A percentile compares a stretch with the other conserved stretches of the same genome.
These are phyloP conservation scores for Globisporangium lucens DNA, from an alignment of 352 stramenopile species.

Conservation along the genomic window DNA sequence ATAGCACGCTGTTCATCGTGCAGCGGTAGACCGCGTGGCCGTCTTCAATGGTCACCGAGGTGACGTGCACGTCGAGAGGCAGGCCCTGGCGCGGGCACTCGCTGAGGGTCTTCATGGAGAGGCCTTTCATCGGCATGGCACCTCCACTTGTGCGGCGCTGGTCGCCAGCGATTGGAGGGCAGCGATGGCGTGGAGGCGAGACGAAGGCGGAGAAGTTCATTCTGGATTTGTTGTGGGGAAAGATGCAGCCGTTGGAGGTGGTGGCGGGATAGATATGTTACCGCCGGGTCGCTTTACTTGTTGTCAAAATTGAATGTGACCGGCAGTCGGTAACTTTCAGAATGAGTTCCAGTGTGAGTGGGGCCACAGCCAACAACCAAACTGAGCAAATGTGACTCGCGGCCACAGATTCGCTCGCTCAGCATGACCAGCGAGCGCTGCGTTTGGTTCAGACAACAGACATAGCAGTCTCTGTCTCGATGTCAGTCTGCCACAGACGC, in stretches of 20 bases:
- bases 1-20: conserved; percentile 41
- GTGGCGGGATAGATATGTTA: not conserved
- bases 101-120: conserved; percentile 47
- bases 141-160: conserved; percentile 32
- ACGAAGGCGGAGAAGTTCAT: conserved; percentile 17
- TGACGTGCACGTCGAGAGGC: conserved; percentile 43
- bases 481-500: conserved; percentile 8
- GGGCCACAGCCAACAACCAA: not conserved
- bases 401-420: conserved; percentile 1
- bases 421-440: not conserved
- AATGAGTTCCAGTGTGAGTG: conserved; percentile 8
- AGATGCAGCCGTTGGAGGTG: not conserved
- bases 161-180: conserved; percentile 1
- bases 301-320: conserved; percentile 3
- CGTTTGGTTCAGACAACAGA: not conserved
- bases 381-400: not conserved
- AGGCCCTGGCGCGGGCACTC: conserved; percentile 38
- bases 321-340: conserved; percentile 11
- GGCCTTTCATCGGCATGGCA: conserved; percentile 29
- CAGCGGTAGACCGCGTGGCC: conserved; percentile 51
- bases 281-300: conserved; percentile 3
- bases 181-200: conserved; percentile 10
- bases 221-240: not conserved
- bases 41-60: conserved; percentile 29
- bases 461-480: conserved; percentile 1